phyloP scores from a whole-genome alignment of 768 basidiomycete genomes.

The Ramaria sp. region DNA sequence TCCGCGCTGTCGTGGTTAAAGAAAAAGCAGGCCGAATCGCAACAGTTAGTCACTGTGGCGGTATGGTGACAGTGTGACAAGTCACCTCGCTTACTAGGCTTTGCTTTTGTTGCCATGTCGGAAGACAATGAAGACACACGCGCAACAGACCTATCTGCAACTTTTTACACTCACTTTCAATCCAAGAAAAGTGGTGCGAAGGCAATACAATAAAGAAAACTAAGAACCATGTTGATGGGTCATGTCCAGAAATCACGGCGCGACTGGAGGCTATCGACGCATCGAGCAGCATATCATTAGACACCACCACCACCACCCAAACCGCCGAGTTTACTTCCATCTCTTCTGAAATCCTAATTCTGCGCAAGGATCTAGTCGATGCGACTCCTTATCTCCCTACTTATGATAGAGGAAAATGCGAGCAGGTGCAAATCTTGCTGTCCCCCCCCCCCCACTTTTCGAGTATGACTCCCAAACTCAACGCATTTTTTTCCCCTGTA shows the following conservation, averaged over 20 bases:
- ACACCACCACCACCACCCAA: conserved; percentile 35
- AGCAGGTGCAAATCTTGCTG: conserved; percentile 37
- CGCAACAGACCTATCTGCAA: conserved; percentile 27
- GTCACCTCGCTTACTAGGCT: conserved; percentile 5
- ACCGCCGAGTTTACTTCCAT: conserved; percentile 22
- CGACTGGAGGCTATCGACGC: conserved; percentile 12
- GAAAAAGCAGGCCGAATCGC: not conserved
- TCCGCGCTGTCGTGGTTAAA: not conserved
- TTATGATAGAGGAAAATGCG: conserved; percentile 67
- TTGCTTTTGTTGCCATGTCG: conserved; percentile 21
- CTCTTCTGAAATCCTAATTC: conserved; percentile 36
- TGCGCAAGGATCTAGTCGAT: conserved; percentile 52
- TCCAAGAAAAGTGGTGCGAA: conserved; percentile 13
- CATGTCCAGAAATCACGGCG: conserved; percentile 3
- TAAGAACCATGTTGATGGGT: not conserved
- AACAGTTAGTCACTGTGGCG: conserved; percentile 8
- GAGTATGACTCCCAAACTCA: not conserved
- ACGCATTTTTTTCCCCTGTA: not conserved
- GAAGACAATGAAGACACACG: conserved; percentile 12
- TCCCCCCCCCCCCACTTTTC: not conserved
- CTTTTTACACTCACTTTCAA: conserved; percentile 41
- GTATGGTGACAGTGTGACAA: not conserved
- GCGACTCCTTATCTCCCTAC: conserved; percentile 54
- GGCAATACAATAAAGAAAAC: not conserved
- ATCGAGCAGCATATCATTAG: conserved; percentile 37